phyloP scores from a whole-genome alignment of 2,329 filamentous ascomycete genomes.

The Kalmusia sp. region DNA sequence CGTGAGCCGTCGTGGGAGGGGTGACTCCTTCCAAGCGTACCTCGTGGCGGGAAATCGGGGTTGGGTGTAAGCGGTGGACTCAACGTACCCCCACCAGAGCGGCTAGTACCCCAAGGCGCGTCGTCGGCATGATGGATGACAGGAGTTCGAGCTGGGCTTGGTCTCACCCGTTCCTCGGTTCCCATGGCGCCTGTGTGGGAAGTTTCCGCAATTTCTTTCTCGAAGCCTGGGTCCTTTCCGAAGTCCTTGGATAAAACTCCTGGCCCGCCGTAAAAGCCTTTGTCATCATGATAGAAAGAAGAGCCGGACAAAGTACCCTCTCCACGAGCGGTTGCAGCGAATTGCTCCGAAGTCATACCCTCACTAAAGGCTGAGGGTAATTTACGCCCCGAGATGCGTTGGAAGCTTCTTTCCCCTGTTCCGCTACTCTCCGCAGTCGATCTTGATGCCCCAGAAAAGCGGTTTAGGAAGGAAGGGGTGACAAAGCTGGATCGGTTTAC shows the following conservation, averaged over 20 bases:
- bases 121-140: slow-evolving; percentile 59
- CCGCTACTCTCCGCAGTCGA: slow-evolving; percentile 45
- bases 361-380: slow-evolving; percentile 57
- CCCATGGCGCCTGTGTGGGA: slow-evolving; percentile 28
- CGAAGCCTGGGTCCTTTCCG: slow-evolving; percentile 17
- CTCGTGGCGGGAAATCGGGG: slow-evolving; percentile 33
- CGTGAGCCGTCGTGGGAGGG: slow-evolving; percentile 55
- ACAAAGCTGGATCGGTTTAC: slow-evolving; percentile 46
- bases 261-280: slow-evolving; percentile 49
- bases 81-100: slow-evolving; percentile 24
- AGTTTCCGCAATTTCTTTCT: slow-evolving; percentile 36
- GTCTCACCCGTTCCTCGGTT: slow-evolving; percentile 38
- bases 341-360: slow-evolving; percentile 53
- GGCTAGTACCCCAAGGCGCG: slow-evolving; percentile 30
- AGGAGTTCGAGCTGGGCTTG: slow-evolving; percentile 71
- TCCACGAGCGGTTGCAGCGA: slow-evolving; percentile 25
- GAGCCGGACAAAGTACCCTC: slow-evolving; percentile 43
- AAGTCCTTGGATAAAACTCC: slow-evolving; percentile 31
- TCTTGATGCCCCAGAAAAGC: slow-evolving; percentile 47
- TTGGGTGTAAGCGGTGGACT: slow-evolving; percentile 51
- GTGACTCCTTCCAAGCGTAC: slow-evolving; percentile 51
- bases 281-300: slow-evolving; percentile 55
- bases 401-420: slow-evolving; percentile 53
- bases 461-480: slow-evolving; percentile 47
- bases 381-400: slow-evolving; percentile 56